Conservation (phyloP, 164 flowering plant genomes). For the Litsea cubeba region DNA sequence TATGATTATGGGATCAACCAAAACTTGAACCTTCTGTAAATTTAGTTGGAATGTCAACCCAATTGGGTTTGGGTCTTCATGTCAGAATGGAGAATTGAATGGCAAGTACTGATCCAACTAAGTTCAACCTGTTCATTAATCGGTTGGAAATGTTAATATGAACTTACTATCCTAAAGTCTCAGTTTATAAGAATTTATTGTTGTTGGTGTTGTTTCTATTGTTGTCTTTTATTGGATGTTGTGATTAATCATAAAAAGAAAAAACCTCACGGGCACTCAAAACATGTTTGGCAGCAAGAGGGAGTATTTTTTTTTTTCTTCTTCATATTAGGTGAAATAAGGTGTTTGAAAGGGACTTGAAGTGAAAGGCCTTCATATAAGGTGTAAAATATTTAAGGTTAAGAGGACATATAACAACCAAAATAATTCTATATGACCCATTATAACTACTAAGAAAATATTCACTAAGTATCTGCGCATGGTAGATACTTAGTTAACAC, state of each 20-base stretch:
- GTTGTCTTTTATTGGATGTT: background rate
- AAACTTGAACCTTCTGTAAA: too few species aligned
- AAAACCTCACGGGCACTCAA: too few species aligned
- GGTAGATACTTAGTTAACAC: background rate
- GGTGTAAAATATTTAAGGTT: background rate
- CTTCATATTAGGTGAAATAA: background rate
- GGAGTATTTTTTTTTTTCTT: background rate
- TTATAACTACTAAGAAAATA: background rate
- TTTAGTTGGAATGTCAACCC: too few species aligned
- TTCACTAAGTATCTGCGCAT: background rate
- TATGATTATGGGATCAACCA: too few species aligned
- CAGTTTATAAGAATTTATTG: too few species aligned
- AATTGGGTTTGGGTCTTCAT: too few species aligned
- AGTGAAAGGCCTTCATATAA: background rate
- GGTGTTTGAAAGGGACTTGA: background rate
- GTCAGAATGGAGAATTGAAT: too few species aligned
- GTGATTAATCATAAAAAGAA: background rate
- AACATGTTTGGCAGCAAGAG: background rate
- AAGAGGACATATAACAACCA: background rate
- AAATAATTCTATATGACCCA: too few species aligned
- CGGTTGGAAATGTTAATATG: too few species aligned
- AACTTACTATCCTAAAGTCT: too few species aligned
- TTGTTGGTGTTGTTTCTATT: background rate
- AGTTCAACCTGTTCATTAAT: too few species aligned
- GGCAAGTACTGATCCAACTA: too few species aligned